These are phyloP conservation scores for Aspergillus hancockii DNA, from an alignment of 495 filamentous ascomycete genomes.

Conservation along the genomic window DNA sequence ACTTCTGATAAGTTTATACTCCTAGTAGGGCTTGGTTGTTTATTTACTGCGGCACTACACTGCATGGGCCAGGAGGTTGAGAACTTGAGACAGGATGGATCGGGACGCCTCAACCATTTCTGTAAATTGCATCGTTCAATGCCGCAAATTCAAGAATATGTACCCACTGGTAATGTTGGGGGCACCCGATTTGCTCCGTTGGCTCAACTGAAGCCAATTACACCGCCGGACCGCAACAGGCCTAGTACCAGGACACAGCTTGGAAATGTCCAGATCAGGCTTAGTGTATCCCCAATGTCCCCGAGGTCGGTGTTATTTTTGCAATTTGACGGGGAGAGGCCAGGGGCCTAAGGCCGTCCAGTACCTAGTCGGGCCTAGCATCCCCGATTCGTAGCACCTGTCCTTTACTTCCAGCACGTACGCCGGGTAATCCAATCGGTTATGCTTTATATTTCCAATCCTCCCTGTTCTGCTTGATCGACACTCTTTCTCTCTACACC, in stretches of 20 bases:
- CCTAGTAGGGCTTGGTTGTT: background rate
- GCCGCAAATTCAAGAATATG: background rate
- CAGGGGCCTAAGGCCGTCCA: conserved; percentile 8
- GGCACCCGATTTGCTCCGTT: conserved; percentile 25
- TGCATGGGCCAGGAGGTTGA: background rate
- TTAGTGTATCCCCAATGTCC: conserved; percentile 13
- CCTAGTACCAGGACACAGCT: conserved; percentile 10
- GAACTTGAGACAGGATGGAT: background rate
- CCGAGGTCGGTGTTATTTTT: conserved; percentile 1
- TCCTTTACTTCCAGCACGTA: background rate
- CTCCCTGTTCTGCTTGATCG: conserved; percentile 14
- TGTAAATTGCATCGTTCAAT: background rate
- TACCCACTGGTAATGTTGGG: conserved; percentile 6
- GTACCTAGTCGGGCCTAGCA: background rate
- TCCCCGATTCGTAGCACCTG: background rate
- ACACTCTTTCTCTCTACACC: conserved; percentile 13
- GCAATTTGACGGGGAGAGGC: background rate
- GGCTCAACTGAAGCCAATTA: conserved; percentile 18
- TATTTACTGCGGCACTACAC: background rate
- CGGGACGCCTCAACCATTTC: conserved; percentile 1
- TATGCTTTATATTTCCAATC: conserved; percentile 15
- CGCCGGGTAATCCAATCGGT: background rate
- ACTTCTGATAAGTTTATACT: too few relatives aligned
- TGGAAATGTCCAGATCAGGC: conserved; percentile 9
- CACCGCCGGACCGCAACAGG: conserved; percentile 19